Conservation (phyloP, 768 basidiomycete species). For the Auriscalpium orientale region DNA sequence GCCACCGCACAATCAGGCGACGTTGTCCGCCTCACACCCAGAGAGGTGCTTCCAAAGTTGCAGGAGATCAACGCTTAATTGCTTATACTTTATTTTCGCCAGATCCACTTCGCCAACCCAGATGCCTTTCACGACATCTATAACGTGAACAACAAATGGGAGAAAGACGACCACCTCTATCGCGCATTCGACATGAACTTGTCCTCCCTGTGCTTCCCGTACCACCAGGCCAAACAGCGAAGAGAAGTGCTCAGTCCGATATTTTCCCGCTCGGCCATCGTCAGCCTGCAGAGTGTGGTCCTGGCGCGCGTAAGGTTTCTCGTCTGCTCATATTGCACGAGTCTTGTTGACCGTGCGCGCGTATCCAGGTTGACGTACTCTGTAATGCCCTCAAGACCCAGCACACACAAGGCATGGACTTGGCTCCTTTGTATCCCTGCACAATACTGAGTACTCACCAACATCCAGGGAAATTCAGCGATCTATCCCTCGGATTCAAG, state of each 20-base stretch:
- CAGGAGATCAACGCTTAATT: too few relatives aligned
- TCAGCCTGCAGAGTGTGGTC: neutral
- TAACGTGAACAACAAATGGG: conserved; percentile 2
- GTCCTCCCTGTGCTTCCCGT: neutral
- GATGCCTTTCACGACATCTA: conserved; percentile 1
- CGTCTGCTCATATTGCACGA: too few relatives aligned
- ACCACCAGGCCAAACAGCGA: conserved; percentile 1
- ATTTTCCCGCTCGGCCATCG: neutral
- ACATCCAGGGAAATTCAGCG: neutral
- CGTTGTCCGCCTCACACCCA: neutral
- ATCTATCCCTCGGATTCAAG: neutral
- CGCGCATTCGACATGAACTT: neutral
- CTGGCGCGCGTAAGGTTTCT: neutral
- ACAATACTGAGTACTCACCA: too few relatives aligned
- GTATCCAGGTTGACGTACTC: neutral
- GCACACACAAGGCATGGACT: neutral
- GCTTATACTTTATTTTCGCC: neutral
- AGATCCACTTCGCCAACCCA: conserved; percentile 2
- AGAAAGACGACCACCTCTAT: neutral
- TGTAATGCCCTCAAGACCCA: neutral
- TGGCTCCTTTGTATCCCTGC: neutral
- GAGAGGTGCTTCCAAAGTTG: neutral
- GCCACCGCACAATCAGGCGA: neutral
- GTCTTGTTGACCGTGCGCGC: neutral
- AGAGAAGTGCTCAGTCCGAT: neutral